Percentiles rank a stretch among this genome's conserved stretches.
Conservation (phyloP, 78 protist genomes). For the Dictyostelium citrinum region DNA sequence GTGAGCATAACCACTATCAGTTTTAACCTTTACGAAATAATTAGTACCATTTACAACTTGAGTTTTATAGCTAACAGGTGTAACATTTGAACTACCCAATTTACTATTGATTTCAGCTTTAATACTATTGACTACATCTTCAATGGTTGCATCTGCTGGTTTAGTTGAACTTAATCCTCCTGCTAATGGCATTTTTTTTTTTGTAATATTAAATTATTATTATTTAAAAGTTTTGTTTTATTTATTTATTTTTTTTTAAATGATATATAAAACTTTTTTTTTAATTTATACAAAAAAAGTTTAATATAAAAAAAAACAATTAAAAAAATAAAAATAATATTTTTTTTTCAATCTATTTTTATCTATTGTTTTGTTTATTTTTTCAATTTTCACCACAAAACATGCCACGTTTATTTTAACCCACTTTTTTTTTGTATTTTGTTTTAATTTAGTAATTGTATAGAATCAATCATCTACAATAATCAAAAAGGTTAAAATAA, state of each 20-base stretch:
- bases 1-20: constrained; percentile 12
- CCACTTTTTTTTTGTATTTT: background rate
- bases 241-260: too few species aligned
- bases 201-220: too few species aligned
- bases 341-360: too few species aligned
- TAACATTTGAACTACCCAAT: background rate
- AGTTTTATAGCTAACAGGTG: background rate
- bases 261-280: too few species aligned
- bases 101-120: too few species aligned
- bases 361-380: too few species aligned
- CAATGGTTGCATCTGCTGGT: background rate
- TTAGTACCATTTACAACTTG: constrained; percentile 23
- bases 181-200: background rate
- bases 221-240: too few species aligned
- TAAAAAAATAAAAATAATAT: too few species aligned
- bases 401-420: too few species aligned
- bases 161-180: background rate
- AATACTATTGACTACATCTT: background rate
- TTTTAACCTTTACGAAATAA: constrained; percentile 32
- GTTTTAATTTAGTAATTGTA: background rate
- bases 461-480: background rate
- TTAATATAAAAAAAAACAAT: too few species aligned
- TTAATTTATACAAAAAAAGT: too few species aligned
- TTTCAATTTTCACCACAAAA: background rate
- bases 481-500: background rate